Conservation (phyloP, 495 filamentous ascomycete species). For the Trichoderma orchidacearum region DNA sequence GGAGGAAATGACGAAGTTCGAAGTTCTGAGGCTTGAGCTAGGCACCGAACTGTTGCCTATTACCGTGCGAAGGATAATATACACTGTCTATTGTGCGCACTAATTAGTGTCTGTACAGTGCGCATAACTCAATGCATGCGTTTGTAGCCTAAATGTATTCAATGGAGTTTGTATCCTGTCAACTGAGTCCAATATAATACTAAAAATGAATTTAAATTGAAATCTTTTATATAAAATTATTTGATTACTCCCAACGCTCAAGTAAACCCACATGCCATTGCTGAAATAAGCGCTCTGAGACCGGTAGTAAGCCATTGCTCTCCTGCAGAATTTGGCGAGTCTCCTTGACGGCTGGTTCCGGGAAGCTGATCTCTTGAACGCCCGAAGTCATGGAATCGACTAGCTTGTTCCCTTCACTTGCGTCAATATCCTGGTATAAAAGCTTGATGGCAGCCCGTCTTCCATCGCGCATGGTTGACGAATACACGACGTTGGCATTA, state of each 20-base stretch:
- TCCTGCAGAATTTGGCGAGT: neutral
- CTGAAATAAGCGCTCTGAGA: neutral
- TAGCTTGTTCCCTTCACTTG: slow-evolving; percentile 34
- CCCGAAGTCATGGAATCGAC: slow-evolving; percentile 40
- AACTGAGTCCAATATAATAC: too few species aligned
- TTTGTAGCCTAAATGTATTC: neutral
- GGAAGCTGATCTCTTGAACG: slow-evolving; percentile 53
- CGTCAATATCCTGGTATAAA: slow-evolving; percentile 37
- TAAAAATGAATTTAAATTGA: too few species aligned
- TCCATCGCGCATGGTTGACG: slow-evolving; percentile 23
- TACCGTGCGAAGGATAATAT: neutral
- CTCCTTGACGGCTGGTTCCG: slow-evolving; percentile 28
- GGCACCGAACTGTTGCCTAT: neutral
- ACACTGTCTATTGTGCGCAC: neutral
- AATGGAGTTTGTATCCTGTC: neutral
- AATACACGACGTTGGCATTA: slow-evolving; percentile 53
- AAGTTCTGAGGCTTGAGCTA: neutral
- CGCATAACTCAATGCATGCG: neutral
- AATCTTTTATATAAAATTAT: too few species aligned
- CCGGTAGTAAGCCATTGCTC: neutral
- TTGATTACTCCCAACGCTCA: neutral
- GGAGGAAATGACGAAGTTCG: neutral
- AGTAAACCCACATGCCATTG: slow-evolving; percentile 2
- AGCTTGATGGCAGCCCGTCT: slow-evolving; percentile 50
- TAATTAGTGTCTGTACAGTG: neutral